Base-by-base conservation (phyloP, 768 basidiomycete species). In the Trametes cinnabarina region DNA sequence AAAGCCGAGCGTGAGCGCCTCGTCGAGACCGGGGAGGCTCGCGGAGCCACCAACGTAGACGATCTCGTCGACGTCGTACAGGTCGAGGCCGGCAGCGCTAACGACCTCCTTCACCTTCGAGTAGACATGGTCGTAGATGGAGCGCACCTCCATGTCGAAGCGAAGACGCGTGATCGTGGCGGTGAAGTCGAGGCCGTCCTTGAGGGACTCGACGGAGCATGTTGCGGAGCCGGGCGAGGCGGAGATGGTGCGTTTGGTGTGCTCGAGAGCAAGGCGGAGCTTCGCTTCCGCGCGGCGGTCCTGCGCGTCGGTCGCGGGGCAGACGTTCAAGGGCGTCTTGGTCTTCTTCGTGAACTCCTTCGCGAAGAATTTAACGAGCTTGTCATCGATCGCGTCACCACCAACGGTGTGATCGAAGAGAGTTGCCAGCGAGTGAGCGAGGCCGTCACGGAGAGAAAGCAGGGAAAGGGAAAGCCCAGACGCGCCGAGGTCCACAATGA, bases 291-390 rank as follows among this genome's bases (percentile, higher is more conserved):
- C 92, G 22, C 97, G 90, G 66, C 84, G 79, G 73, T 94, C 90
- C 30, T 77, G 76, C 17, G 76, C 63, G 20, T 83, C 77, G 3
- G 77, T 76, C 5, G 87, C 75, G 1, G 87, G 86, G 52, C 77
- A 82, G 15, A 93, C 79, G 9, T 80, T 74, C 41, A 97, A 77
- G 0, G 86, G 75, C 22, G 82, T 82, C 72, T 92, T 93, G 17
- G 89, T 94, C 77, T 97, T 99, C 76, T 98, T 98, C 48, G 90
- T 91, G 73, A 99, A 99, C 63, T 99, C 96, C 69, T 93, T 86
- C 51, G 90, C 86, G 72, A 99, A 97, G 78, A 90, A 91, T 59
- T 88, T 87, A 75, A 97, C 85, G 40, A 98, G 80, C 68, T 86
- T 83, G 58, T 84, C 82, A 73, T 94, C 92, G 66, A 95, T 84